Base-by-base conservation (phyloP, 2,329 filamentous ascomycete genomes). In the Penicillium sp. region DNA sequence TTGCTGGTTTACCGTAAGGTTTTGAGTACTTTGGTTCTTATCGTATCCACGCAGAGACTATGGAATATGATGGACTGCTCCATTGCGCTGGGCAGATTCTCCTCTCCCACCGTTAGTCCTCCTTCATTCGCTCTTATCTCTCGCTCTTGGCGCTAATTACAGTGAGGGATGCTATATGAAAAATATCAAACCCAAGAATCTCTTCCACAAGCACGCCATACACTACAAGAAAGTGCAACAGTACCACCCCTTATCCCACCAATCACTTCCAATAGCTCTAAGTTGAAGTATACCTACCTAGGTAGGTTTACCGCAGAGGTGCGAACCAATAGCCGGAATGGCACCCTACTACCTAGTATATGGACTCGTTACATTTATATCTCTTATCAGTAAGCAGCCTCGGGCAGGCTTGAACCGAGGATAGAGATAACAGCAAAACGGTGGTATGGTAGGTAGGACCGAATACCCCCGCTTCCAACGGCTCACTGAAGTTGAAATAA, bases 401-500 rank as follows among this genome's bases (percentile, higher is more conserved):
- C 37, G 11, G n/a, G n/a, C 42, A 28, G 6, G 25, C 1, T 28
- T 28, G 25, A 28, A 28, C 25, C 25, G 25, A 28, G 25, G 25
- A 28, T 3, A 28, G 25, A 6, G 25, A 28, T 28, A 28, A 28
- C 25, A 28, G 25, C 25, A 6, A 28, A 28, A 28, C 25, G 6
- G 25, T 4, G 25, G 25, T 28, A 28, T 28, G 5, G 25, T 28
- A 28, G 25, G 25, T 28, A 28, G 25, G 25, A 5, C 25, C 25
- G 25, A 28, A 5, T 28, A n/a, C 11, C 15, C 6, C 14, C 7
- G 12, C 28, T 31, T 34, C 22, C 45, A 28, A 5, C 4, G 52
- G 45, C 12, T 34, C 5, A 47, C 37, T 49, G 61, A 17, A 8
- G 66, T 67, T 50, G 51, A 62, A 67, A 60, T 68, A 67, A 62